These are phyloP conservation scores for Aspergillus melleus DNA, from an alignment of 2,329 filamentous ascomycete genomes.

Conservation along the genomic window DNA sequence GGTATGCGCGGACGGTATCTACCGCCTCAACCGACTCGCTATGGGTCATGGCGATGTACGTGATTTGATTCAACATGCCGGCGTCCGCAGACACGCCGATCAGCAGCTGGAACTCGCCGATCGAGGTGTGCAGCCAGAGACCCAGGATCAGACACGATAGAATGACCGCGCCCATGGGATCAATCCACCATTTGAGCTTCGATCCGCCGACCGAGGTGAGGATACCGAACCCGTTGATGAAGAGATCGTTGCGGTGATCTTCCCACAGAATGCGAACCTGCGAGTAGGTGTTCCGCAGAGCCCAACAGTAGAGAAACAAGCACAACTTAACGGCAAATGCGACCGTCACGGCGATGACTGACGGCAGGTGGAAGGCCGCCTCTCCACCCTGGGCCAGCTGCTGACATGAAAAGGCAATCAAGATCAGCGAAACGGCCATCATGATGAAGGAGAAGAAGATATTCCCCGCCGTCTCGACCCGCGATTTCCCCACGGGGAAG, in stretches of 20 bases:
- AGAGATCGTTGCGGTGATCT: slow-evolving; percentile 1
- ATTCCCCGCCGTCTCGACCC: neutral
- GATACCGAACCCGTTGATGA: slow-evolving; percentile 3
- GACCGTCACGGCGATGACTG: neutral
- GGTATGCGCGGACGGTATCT: neutral
- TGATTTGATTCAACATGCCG: neutral
- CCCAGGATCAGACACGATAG: neutral
- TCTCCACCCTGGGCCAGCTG: neutral
- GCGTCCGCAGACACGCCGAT: neutral
- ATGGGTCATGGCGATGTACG: slow-evolving; percentile 3
- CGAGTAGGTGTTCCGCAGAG: neutral
- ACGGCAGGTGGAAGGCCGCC: neutral
- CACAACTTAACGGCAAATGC: neutral
- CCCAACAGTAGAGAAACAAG: neutral
- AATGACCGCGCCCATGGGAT: neutral
- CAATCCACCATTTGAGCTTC: neutral
- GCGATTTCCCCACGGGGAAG: neutral
- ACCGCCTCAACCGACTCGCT: neutral
- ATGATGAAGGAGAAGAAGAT: slow-evolving; percentile 3
- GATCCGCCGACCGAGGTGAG: slow-evolving; percentile 1
- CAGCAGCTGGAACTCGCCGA: neutral
- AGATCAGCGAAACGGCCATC: neutral
- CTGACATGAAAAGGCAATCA: slow-evolving; percentile 1
- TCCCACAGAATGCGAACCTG: slow-evolving; percentile 2
- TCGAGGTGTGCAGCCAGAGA: neutral